Evolutionary conservation across 2,329 filamentous ascomycete genomes (phyloP).

Genomic region (Cytospora piceicola): DNA sequence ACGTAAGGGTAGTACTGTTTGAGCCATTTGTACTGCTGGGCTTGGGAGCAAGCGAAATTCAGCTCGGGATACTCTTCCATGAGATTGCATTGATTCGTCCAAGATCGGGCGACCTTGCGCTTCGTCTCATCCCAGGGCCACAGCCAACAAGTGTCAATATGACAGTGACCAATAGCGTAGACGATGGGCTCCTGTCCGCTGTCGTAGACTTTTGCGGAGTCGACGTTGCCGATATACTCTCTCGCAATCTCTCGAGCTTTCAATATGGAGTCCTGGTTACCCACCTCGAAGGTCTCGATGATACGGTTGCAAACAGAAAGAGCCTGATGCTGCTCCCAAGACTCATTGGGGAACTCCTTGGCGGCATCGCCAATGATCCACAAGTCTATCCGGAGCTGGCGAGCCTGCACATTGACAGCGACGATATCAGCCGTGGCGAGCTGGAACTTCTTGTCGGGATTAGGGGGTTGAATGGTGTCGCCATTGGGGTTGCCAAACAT

Average conservation of each 20-base stretch:
- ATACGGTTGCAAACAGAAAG: conserved; percentile 83
- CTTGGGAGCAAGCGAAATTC: conserved; percentile 89
- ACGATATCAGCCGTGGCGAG: conserved; percentile 82
- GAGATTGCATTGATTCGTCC: conserved; percentile 94
- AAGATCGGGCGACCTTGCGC: conserved; percentile 92
- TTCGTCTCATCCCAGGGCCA: conserved; percentile 99
- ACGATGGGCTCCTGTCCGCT: conserved; percentile 75
- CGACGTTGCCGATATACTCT: conserved; percentile 80
- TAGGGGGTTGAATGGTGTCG: conserved; percentile 85
- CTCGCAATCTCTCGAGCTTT: conserved; percentile 82
- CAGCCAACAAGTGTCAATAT: conserved; percentile 98
- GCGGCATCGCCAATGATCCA: conserved; percentile 96
- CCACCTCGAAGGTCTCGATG: conserved; percentile 86
- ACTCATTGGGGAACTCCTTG: conserved; percentile 84
- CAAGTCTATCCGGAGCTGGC: conserved; percentile 85
- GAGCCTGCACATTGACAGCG: conserved; percentile 83
- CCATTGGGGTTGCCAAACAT: conserved; percentile 95
- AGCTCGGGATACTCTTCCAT: conserved; percentile 96
- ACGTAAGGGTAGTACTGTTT: conserved; percentile 86
- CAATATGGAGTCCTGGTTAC: conserved; percentile 75
- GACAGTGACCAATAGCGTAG: conserved; percentile 90
- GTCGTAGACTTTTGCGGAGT: conserved; percentile 84
- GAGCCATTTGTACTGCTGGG: conserved; percentile 98
- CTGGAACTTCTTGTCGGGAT: conserved; percentile 80
- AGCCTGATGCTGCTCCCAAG: conserved; percentile 87